A percentile compares a stretch with the other conserved stretches of the same genome.
These are phyloP conservation scores for Arachis hypogaea DNA, from an alignment of 306 rosid genomes.

Conservation along the genomic window DNA sequence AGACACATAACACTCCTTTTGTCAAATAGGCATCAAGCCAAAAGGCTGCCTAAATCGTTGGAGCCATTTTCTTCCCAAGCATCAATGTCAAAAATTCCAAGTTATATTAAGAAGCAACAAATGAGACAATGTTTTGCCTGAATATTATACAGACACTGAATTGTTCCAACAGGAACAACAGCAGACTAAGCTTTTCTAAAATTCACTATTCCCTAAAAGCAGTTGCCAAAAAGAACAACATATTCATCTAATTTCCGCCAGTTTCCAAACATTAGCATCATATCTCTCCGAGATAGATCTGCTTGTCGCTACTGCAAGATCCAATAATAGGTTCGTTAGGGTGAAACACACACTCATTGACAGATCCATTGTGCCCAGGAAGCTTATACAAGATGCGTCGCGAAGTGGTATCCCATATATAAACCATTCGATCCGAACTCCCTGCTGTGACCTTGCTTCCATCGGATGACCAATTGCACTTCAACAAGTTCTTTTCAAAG, in stretches of 20 bases:
- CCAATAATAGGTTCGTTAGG: slow-evolving; percentile 81
- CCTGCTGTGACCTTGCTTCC: slow-evolving; percentile 97
- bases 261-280: slow-evolving; percentile 42
- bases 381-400: slow-evolving; percentile 90
- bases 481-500: slow-evolving; percentile 85
- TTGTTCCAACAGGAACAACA: slow-evolving; percentile 24
- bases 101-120: slow-evolving; percentile 30
- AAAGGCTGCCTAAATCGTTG: slow-evolving; percentile 10
- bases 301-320: slow-evolving; percentile 90
- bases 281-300: slow-evolving; percentile 87
- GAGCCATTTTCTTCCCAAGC: neutral
- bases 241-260: slow-evolving; percentile 25
- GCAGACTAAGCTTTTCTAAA: slow-evolving; percentile 24
- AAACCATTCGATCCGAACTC: slow-evolving; percentile 95
- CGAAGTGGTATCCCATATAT: slow-evolving; percentile 89
- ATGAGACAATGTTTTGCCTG: slow-evolving; percentile 6
- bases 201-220: slow-evolving; percentile 10
- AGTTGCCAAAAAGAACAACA: slow-evolving; percentile 30
- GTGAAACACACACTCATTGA: slow-evolving; percentile 82
- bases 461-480: slow-evolving; percentile 90
- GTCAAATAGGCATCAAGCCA: slow-evolving; percentile 10
- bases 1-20: neutral
- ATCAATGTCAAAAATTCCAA: slow-evolving; percentile 30
- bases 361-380: slow-evolving; percentile 89
- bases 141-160: slow-evolving; percentile 39